Conservation (phyloP, 1,139 yeast species). For the Kurtzmaniella quercitrusa region DNA sequence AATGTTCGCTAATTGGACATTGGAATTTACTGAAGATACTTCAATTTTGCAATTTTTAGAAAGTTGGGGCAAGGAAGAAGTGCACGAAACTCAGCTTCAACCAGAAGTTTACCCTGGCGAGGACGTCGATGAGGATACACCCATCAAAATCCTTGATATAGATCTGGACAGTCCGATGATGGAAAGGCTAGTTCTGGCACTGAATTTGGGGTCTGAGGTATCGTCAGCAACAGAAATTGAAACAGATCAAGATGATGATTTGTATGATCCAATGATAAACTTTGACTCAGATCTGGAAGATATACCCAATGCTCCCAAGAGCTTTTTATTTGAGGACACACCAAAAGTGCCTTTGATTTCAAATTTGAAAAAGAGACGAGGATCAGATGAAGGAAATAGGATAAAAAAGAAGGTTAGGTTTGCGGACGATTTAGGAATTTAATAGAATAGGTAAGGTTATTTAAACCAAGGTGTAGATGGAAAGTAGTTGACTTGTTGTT, state of each 20-base stretch:
- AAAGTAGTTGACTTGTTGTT: no score
- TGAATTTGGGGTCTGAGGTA: background rate
- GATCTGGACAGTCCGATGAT: background rate
- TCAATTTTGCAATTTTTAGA: slow-evolving; percentile 12
- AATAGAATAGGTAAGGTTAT: background rate
- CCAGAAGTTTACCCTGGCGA: slow-evolving; percentile 1
- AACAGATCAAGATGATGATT: slow-evolving; percentile 13
- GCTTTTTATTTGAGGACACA: background rate
- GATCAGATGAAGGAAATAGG: background rate
- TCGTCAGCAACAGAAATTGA: slow-evolving; percentile 3
- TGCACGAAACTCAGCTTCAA: slow-evolving; percentile 1
- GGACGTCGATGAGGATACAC: background rate
- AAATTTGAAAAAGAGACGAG: slow-evolving; percentile 2
- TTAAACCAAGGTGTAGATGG: background rate
- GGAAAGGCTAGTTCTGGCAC: background rate
- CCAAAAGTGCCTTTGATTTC: slow-evolving; percentile 1
- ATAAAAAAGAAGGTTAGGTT: slow-evolving; percentile 7
- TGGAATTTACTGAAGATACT: slow-evolving; percentile 12
- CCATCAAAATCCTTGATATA: slow-evolving; percentile 3
- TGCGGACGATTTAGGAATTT: slow-evolving; percentile 5
- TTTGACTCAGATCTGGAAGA: slow-evolving; percentile 1
- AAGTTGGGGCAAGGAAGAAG: slow-evolving; percentile 18
- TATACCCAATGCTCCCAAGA: background rate
- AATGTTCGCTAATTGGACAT: slow-evolving; percentile 13
- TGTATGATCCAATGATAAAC: slow-evolving; percentile 18